These are phyloP conservation scores for Euphorbia peplus DNA, from an alignment of 345 rosid genomes.

Conservation along the genomic window DNA sequence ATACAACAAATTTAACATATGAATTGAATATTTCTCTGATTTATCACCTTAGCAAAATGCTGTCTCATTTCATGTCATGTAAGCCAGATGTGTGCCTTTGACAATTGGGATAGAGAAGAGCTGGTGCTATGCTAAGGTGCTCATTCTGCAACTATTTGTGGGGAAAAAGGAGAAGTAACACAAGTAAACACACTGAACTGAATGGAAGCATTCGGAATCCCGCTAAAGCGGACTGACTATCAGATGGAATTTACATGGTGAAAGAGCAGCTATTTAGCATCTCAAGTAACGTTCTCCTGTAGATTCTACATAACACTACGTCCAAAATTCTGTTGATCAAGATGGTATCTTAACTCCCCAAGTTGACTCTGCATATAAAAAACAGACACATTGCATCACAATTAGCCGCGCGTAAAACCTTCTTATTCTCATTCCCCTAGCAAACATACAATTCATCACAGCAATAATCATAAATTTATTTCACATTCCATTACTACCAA, in stretches of 20 bases:
- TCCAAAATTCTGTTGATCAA: conserved; percentile 30
- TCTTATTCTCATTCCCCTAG: background rate
- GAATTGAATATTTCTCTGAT: conserved; percentile 32
- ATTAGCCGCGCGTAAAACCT: background rate
- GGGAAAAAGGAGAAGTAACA: conserved; percentile 13
- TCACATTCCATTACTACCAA: background rate
- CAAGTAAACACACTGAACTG: conserved; percentile 49
- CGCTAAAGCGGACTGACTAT: conserved; percentile 32
- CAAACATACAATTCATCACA: conserved; percentile 1
- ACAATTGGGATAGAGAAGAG: conserved; percentile 22
- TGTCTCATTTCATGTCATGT: conserved; percentile 23
- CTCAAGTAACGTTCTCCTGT: conserved; percentile 14
- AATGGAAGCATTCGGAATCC: conserved; percentile 39
- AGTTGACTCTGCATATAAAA: conserved; percentile 38
- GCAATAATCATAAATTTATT: background rate
- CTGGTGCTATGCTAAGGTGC: conserved; percentile 27
- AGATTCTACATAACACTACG: conserved; percentile 34
- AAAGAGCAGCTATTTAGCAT: conserved; percentile 33
- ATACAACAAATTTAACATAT: conserved; percentile 40
- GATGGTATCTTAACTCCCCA: conserved; percentile 27
- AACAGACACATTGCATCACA: background rate
- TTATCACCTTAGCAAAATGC: conserved; percentile 40
- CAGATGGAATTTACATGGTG: conserved; percentile 38
- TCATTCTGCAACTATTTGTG: conserved; percentile 32
- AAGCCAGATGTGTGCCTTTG: conserved; percentile 13